These are phyloP conservation scores for Leishmania gerbilli DNA, from an alignment of 208 protist species.

Conservation along the genomic window DNA sequence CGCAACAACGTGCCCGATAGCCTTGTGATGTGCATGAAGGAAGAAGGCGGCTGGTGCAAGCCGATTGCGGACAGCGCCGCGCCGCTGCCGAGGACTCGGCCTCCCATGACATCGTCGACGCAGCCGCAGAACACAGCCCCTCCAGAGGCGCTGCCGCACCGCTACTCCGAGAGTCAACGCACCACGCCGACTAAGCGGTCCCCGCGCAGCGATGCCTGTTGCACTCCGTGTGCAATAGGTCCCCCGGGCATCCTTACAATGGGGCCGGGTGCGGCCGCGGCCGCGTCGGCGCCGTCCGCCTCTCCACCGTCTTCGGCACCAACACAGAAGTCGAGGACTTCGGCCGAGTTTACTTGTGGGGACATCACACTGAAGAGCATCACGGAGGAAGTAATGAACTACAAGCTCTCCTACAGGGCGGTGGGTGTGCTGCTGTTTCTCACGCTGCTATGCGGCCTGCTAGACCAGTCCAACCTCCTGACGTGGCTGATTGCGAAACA, in stretches of 20 bases:
- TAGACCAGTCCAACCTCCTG: conserved; percentile 54
- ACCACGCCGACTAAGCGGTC: background rate
- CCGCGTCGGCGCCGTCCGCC: background rate
- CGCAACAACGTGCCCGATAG: conserved; percentile 47
- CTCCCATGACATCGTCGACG: conserved; percentile 31
- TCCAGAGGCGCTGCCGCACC: conserved; percentile 31
- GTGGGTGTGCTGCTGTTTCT: conserved; percentile 46
- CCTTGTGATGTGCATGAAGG: conserved; percentile 51
- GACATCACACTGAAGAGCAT: conserved; percentile 12
- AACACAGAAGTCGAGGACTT: background rate
- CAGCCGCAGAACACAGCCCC: conserved; percentile 31
- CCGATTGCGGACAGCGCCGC: conserved; percentile 10
- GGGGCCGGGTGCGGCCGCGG: background rate
- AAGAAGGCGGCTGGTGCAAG: conserved; percentile 24
- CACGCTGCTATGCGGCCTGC: conserved; percentile 67
- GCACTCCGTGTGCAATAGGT: background rate
- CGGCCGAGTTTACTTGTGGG: background rate
- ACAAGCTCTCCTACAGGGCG: conserved; percentile 48
- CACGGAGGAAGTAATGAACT: conserved; percentile 44
- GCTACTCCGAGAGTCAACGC: conserved; percentile 13
- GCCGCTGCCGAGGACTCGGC: conserved; percentile 27
- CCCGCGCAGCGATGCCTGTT: background rate
- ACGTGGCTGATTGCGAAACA: conserved; percentile 42
- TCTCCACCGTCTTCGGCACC: background rate
- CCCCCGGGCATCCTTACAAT: background rate